phyloP scores from a whole-genome alignment of 1,284 basidiomycete species.

The Trichosporon asahii region DNA sequence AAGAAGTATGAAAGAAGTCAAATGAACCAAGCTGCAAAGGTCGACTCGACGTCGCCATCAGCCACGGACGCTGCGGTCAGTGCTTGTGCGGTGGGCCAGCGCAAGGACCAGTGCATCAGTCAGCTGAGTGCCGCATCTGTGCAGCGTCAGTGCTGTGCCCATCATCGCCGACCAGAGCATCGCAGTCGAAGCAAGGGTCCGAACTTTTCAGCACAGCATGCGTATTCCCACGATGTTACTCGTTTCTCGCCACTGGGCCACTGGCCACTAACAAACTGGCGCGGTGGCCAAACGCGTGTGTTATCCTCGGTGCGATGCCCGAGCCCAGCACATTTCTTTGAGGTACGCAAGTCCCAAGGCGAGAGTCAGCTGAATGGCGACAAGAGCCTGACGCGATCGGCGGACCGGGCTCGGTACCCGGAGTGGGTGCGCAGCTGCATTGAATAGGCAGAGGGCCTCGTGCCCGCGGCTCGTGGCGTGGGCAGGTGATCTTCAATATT shows the following conservation, averaged over 20 bases:
- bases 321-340: not conserved
- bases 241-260: not conserved
- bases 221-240: not conserved
- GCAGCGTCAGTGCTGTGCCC: not conserved
- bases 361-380: not conserved
- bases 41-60: not conserved
- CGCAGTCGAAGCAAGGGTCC: not conserved
- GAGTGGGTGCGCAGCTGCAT: not conserved
- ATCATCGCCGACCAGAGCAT: not conserved
- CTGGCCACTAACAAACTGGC: no score
- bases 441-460: no score
- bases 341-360: not conserved
- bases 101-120: not conserved
- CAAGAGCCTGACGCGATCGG: not conserved
- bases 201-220: not conserved
- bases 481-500: not conserved
- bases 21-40: not conserved
- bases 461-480: no score
- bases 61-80: not conserved
- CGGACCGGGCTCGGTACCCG: not conserved
- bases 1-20: slow-evolving; percentile 9
- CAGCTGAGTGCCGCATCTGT: not conserved
- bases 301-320: not conserved
- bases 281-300: not conserved
- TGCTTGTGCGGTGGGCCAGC: not conserved